Percentiles rank a stretch among this genome's conserved stretches.
Evolutionary conservation across 176 grass and related monocot species (phyloP).

Genomic region (Sorghum bicolor): DNA sequence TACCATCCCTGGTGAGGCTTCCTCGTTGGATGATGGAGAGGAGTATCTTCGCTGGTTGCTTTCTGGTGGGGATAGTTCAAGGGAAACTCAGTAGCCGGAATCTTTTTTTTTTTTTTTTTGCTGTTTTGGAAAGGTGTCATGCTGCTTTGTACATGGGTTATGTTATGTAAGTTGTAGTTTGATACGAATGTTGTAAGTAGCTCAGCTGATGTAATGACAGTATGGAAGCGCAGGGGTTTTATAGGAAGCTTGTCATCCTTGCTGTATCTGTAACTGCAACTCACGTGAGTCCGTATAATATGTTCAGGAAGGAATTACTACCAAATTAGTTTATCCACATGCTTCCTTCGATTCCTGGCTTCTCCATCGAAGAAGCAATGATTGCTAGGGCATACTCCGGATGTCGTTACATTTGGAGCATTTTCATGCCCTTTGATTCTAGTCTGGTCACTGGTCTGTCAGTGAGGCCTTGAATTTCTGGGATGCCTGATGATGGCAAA

Average conservation of each 20-base stretch:
- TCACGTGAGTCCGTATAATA: not conserved
- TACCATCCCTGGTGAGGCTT: not conserved
- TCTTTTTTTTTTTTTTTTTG: too few species aligned
- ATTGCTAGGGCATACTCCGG: too few species aligned
- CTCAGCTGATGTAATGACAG: not conserved
- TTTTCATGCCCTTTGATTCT: too few species aligned
- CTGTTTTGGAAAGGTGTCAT: not conserved
- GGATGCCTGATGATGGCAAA: too few species aligned
- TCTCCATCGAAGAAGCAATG: too few species aligned
- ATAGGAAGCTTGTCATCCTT: not conserved
- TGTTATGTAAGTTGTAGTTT: not conserved
- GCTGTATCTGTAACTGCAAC: not conserved
- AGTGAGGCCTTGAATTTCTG: too few species aligned
- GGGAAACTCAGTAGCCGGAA: not conserved
- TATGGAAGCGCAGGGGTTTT: not conserved
- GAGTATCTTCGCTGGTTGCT: conserved; percentile 53
- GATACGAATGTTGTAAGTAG: not conserved
- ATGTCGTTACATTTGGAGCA: too few species aligned
- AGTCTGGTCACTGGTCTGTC: too few species aligned
- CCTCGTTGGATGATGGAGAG: conserved; percentile 19
- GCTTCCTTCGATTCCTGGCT: too few species aligned
- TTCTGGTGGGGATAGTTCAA: not conserved
- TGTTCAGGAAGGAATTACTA: too few species aligned
- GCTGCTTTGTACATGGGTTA: not conserved
- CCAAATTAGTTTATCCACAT: too few species aligned